Evolutionary conservation across 1,139 yeast species (phyloP).

Genomic region (Debaryomycetaceae sp.): DNA sequence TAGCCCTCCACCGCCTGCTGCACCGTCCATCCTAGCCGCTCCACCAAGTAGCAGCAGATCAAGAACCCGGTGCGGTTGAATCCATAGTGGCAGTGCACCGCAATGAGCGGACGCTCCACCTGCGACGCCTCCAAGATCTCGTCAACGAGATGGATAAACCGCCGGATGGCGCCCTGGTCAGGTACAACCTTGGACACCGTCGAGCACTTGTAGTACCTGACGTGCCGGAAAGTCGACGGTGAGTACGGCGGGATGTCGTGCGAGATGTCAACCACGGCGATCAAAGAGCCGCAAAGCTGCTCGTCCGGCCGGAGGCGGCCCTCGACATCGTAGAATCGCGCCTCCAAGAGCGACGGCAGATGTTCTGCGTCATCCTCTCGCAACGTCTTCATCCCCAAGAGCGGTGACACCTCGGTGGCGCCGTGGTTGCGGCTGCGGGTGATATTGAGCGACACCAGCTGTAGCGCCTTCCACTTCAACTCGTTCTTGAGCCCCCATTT

Average conservation of each 20-base stretch:
- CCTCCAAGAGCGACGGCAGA: constrained; percentile 55
- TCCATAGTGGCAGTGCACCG: constrained; percentile 80
- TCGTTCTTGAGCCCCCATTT: constrained; percentile 81
- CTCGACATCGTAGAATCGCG: constrained; percentile 27
- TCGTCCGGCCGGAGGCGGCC: constrained; percentile 19
- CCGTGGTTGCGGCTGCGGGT: constrained; percentile 19
- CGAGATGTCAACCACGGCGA: constrained; percentile 67
- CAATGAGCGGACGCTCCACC: constrained; percentile 39
- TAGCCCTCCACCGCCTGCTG: constrained; percentile 63
- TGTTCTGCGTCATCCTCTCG: constrained; percentile 61
- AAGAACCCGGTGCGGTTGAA: constrained; percentile 77
- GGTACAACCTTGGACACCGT: constrained; percentile 80
- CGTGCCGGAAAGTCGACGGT: constrained; percentile 49
- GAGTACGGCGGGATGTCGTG: constrained; percentile 75
- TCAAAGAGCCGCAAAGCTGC: constrained; percentile 31
- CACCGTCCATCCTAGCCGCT: constrained; percentile 55
- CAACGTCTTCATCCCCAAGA: constrained; percentile 72
- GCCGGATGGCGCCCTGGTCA: constrained; percentile 53
- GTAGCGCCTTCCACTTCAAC: constrained; percentile 60
- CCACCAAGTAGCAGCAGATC: constrained; percentile 66
- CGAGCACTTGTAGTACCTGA: constrained; percentile 65
- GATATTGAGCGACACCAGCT: constrained; percentile 45
- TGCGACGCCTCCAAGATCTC: constrained; percentile 27
- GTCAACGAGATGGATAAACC: constrained; percentile 53
- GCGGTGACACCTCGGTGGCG: constrained; percentile 37